Percentiles rank a stretch among this genome's conserved stretches.
Conservation (phyloP, 1,284 basidiomycete genomes). For the Blastosporella zonata region DNA sequence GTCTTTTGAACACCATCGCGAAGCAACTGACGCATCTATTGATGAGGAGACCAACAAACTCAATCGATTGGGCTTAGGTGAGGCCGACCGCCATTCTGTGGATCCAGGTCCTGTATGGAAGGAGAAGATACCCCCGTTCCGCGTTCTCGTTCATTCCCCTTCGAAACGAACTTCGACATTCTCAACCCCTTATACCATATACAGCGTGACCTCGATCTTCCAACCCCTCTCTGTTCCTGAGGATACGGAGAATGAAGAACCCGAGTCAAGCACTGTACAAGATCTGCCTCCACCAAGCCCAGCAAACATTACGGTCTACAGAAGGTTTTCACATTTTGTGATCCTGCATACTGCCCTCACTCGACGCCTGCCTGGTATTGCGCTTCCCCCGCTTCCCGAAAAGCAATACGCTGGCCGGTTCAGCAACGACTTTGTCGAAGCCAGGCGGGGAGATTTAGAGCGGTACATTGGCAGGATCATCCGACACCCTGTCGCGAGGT, state of each 20-base stretch:
- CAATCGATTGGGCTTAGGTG: constrained; percentile 39
- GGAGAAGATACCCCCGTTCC: constrained; percentile 66
- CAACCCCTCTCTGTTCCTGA: constrained; percentile 30
- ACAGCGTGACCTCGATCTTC: constrained; percentile 76
- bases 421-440: constrained; percentile 79
- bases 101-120: constrained; percentile 76
- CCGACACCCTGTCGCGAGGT: constrained; percentile 76
- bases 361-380: constrained; percentile 68
- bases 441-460: constrained; percentile 75
- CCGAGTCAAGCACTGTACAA: constrained; percentile 7
- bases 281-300: constrained; percentile 31
- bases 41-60: constrained; percentile 35
- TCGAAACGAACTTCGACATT: constrained; percentile 65
- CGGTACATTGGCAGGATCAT: constrained; percentile 70
- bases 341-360: constrained; percentile 69
- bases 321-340: constrained; percentile 84
- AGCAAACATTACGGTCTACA: constrained; percentile 65
- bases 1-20: constrained; percentile 20
- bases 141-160: constrained; percentile 76
- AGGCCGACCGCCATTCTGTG: constrained; percentile 69
- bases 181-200: constrained; percentile 73
- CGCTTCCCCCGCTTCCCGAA: constrained; percentile 78
- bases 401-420: constrained; percentile 82
- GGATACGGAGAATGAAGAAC: constrained; percentile 24
- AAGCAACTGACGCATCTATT: constrained; percentile 26